Base-by-base conservation (phyloP, 805 yeast species). In the Hanseniaspora vineae region DNA sequence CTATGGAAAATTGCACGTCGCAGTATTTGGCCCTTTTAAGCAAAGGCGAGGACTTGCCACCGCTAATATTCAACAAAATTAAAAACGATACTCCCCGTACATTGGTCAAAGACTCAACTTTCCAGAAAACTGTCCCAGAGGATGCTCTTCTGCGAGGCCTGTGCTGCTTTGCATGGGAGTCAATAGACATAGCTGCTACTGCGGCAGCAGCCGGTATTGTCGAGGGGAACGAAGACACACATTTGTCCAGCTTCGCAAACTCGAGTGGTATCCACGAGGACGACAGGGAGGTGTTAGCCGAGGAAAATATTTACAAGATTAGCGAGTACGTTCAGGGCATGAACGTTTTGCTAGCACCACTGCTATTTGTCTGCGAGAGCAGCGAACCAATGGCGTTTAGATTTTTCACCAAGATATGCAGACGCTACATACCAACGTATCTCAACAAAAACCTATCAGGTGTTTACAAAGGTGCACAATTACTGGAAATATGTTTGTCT, bases 41-140 rank as follows among this genome's bases (percentile, higher is more conserved):
- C 10, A 61, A 67, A 33, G 85, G 86, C 0, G 78, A 82, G 13
- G 17, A 14, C 19, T 17, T 37, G 40, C 76, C 82, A 1, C 70
- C 71, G 0, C 68, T 78, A 9, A 66, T 62, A 17, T 56, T 49
- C 35, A 62, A 73, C 35, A 88, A 88, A 63, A 87, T 88, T 50
- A 74, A 79, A 50, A 84, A 88, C 60, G 96, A 88, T 58, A 83
- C 95, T 1, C 86, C 86, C 55, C 67, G 96, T 49, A 88, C 96
- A 0, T 70, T 88, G 54, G 81, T 84, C 62, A 81, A 85, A 35
- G 95, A 88, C 58, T 66, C 69, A 23, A 59, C 62, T 14, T 88
- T 87, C 65, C 78, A 76, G 49, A 64, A 66, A 44, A 73, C 72
- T 47, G 95, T 87, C 1, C 62, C 77, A n/a, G 95, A 86, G 56